Evolutionary conservation across 2,329 filamentous ascomycete genomes (phyloP).

Genomic region (Beauveria australis): DNA sequence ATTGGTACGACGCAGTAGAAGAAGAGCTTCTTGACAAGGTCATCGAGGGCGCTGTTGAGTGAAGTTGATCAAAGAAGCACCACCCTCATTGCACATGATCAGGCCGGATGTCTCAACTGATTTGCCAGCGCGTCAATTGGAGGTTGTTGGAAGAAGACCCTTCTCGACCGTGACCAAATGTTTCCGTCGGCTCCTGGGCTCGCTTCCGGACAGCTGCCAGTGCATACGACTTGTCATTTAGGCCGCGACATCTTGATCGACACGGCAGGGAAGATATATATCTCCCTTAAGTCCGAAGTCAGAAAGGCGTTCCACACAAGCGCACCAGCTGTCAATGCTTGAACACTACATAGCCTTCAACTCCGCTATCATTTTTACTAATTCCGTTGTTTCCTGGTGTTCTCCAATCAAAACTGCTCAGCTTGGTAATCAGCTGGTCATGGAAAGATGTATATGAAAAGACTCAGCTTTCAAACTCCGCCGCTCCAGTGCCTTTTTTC

Average conservation of each 20-base stretch:
- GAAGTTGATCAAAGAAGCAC: neutral
- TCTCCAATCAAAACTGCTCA: too few relatives aligned
- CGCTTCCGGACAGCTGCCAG: neutral
- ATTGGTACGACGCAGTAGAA: conserved; percentile 11
- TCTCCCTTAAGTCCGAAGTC: neutral
- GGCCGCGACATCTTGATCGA: neutral
- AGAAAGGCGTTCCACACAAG: neutral
- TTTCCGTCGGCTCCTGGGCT: neutral
- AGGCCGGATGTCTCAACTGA: neutral
- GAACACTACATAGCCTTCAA: neutral
- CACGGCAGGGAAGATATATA: neutral
- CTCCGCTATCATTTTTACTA: neutral
- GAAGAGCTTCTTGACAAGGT: conserved; percentile 11
- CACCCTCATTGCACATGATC: neutral
- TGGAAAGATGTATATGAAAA: neutral
- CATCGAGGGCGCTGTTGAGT: conserved; percentile 8
- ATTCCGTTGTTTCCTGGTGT: neutral
- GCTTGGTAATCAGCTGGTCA: neutral
- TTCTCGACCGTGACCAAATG: too few relatives aligned
- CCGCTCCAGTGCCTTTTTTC: neutral
- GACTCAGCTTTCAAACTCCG: neutral
- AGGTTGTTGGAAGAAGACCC: too few relatives aligned
- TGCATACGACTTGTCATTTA: neutral
- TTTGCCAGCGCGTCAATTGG: neutral
- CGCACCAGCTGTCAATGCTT: neutral